Conservation (phyloP, 805 yeast species). For the Myxozyma neotropica region DNA sequence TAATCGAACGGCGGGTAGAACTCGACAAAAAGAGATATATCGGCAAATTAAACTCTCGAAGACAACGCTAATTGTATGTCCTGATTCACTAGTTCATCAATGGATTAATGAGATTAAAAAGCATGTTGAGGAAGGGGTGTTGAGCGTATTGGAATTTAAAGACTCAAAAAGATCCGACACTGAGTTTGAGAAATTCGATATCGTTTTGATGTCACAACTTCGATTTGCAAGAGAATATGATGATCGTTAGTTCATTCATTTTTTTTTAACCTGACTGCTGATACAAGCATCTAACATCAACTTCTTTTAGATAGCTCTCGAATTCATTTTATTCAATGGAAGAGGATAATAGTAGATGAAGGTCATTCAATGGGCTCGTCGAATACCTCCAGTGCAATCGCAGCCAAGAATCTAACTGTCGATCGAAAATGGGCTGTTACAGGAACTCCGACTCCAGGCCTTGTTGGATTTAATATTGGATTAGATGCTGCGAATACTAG, state of each 20-base stretch:
- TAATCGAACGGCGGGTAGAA: slow-evolving; percentile 34
- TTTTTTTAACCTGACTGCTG: neutral
- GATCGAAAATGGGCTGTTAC: slow-evolving; percentile 76
- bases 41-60: slow-evolving; percentile 50
- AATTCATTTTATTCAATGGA: slow-evolving; percentile 59
- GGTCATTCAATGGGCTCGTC: slow-evolving; percentile 67
- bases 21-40: slow-evolving; percentile 6
- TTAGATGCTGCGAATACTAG: slow-evolving; percentile 48
- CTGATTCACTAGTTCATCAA: slow-evolving; percentile 67
- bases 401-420: slow-evolving; percentile 53
- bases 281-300: neutral
- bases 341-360: slow-evolving; percentile 71
- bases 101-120: slow-evolving; percentile 63
- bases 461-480: slow-evolving; percentile 48
- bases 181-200: slow-evolving; percentile 51
- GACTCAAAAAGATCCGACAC: slow-evolving; percentile 5
- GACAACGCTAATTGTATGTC: slow-evolving; percentile 62
- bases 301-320: slow-evolving; percentile 40
- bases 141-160: slow-evolving; percentile 42
- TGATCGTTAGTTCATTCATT: slow-evolving; percentile 3
- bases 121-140: slow-evolving; percentile 50
- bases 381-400: slow-evolving; percentile 52
- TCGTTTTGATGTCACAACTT: slow-evolving; percentile 55
- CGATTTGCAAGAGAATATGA: slow-evolving; percentile 49
- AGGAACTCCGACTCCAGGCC: slow-evolving; percentile 75